phyloP scores from a whole-genome alignment of 2,329 filamentous ascomycete species.

The Colletotrichum sp. region DNA sequence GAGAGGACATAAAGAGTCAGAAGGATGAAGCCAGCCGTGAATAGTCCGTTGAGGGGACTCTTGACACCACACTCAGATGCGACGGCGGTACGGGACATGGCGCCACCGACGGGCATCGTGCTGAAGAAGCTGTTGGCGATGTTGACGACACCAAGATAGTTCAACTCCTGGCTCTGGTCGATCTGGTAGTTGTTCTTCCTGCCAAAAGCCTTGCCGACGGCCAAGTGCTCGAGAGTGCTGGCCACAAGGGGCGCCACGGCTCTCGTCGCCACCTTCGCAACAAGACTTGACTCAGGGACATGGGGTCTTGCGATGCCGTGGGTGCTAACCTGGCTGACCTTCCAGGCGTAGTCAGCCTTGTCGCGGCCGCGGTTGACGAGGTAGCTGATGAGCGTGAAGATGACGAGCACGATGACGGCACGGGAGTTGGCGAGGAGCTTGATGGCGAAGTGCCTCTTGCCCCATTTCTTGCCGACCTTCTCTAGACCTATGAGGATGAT shows the following conservation, averaged over 20 bases:
- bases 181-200: slow-evolving; percentile 67
- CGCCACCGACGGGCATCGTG: slow-evolving; percentile 67
- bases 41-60: slow-evolving; percentile 63
- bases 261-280: slow-evolving; percentile 47
- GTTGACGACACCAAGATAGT: slow-evolving; percentile 66
- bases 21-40: slow-evolving; percentile 67
- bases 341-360: slow-evolving; percentile 56
- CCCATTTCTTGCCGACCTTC: slow-evolving; percentile 64
- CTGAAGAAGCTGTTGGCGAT: slow-evolving; percentile 71
- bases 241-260: slow-evolving; percentile 67
- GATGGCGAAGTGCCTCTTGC: slow-evolving; percentile 61
- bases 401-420: slow-evolving; percentile 63
- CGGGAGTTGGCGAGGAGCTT: slow-evolving; percentile 65
- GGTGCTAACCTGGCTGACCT: slow-evolving; percentile 61
- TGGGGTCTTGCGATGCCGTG: slow-evolving; percentile 56
- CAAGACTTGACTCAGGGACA: slow-evolving; percentile 43
- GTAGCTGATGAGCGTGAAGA: slow-evolving; percentile 69
- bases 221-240: slow-evolving; percentile 66
- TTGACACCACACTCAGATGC: slow-evolving; percentile 69
- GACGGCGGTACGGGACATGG: slow-evolving; percentile 71
- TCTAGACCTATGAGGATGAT: slow-evolving; percentile 61
- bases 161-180: slow-evolving; percentile 69
- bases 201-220: slow-evolving; percentile 68
- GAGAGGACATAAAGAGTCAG: slow-evolving; percentile 67
- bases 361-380: slow-evolving; percentile 61